Conservation (phyloP, 1,284 basidiomycete species). For the Boletellus deceptivus region DNA sequence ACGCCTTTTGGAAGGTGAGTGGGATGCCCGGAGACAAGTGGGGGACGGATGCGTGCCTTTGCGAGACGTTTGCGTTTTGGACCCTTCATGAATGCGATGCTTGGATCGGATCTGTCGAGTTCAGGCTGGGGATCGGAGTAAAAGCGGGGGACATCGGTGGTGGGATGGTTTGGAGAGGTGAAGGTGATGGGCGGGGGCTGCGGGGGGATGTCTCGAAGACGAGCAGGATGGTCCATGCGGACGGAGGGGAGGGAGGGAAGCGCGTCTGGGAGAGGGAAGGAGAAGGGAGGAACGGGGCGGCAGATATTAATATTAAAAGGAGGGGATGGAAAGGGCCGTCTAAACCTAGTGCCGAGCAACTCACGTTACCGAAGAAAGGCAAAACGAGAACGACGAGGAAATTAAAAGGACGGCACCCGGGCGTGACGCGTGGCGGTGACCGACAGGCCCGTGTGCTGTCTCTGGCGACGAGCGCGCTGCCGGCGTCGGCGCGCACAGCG, state of each 20-base stretch:
- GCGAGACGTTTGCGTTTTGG: slow-evolving; percentile 66
- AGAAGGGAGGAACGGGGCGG: slow-evolving; percentile 4
- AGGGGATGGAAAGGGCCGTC: slow-evolving; percentile 28
- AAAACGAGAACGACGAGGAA: slow-evolving; percentile 19
- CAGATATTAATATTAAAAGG: slow-evolving; percentile 39
- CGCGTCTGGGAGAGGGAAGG: not conserved
- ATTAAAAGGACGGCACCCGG: slow-evolving; percentile 14
- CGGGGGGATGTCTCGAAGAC: slow-evolving; percentile 13
- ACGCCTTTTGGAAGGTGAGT: slow-evolving; percentile 50
- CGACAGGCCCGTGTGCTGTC: slow-evolving; percentile 5
- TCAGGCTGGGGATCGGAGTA: slow-evolving; percentile 20
- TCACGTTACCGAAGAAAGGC: slow-evolving; percentile 27
- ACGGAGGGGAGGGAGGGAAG: not conserved
- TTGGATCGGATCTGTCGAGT: slow-evolving; percentile 27
- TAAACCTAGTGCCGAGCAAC: slow-evolving; percentile 27
- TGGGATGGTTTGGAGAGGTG: slow-evolving; percentile 18
- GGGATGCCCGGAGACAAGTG: slow-evolving; percentile 3
- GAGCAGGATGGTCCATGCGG: slow-evolving; percentile 26
- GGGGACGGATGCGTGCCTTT: slow-evolving; percentile 47
- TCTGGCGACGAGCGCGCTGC: slow-evolving; percentile 9
- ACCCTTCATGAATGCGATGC: slow-evolving; percentile 47
- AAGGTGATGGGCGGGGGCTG: slow-evolving; percentile 24
- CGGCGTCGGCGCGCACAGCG: slow-evolving; percentile 1
- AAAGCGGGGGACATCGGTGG: slow-evolving; percentile 21
- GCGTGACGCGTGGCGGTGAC: not conserved